These are phyloP conservation scores for Senecio squalidus DNA, from an alignment of 140 eudicot species.

Conservation along the genomic window DNA sequence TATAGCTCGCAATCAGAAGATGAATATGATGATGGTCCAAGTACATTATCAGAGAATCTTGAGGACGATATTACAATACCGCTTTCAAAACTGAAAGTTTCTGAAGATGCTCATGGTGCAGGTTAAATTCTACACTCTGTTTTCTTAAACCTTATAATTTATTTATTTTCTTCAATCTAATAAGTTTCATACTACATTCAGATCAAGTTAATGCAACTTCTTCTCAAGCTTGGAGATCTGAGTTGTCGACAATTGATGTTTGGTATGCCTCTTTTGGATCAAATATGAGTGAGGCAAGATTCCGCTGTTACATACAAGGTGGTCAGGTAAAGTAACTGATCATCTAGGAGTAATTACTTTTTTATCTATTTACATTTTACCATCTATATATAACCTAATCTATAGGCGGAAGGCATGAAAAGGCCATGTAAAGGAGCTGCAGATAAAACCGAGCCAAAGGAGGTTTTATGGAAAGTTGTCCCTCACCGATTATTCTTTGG, in stretches of 20 bases:
- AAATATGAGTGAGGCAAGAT: constrained; percentile 79
- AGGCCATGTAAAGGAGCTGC: constrained; percentile 63
- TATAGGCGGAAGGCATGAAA: constrained; percentile 80
- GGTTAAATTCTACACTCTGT: not conserved
- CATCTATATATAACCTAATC: not conserved
- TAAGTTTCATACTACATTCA: constrained; percentile 17
- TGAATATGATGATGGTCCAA: constrained; percentile 37
- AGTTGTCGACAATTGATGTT: constrained; percentile 59
- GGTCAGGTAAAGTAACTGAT: constrained; percentile 68
- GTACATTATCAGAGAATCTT: constrained; percentile 35
- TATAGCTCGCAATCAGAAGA: constrained; percentile 69
- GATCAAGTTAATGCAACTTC: constrained; percentile 29
- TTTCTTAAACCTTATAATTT: not conserved
- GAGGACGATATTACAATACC: constrained; percentile 56
- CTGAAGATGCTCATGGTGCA: constrained; percentile 43
- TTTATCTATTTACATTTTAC: not conserved
- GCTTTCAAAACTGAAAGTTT: constrained; percentile 50
- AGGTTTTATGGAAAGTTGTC: constrained; percentile 59
- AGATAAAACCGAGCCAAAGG: constrained; percentile 76
- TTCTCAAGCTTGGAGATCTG: constrained; percentile 67
- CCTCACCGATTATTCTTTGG: constrained; percentile 88
- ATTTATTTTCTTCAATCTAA: not conserved
- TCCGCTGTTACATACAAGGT: constrained; percentile 83
- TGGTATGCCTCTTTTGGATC: constrained; percentile 97
- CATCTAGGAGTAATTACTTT: not conserved